A percentile compares a stretch with the other conserved stretches of the same genome.
Evolutionary conservation across 768 basidiomycete genomes (phyloP).

Genomic region (Mycena metata): DNA sequence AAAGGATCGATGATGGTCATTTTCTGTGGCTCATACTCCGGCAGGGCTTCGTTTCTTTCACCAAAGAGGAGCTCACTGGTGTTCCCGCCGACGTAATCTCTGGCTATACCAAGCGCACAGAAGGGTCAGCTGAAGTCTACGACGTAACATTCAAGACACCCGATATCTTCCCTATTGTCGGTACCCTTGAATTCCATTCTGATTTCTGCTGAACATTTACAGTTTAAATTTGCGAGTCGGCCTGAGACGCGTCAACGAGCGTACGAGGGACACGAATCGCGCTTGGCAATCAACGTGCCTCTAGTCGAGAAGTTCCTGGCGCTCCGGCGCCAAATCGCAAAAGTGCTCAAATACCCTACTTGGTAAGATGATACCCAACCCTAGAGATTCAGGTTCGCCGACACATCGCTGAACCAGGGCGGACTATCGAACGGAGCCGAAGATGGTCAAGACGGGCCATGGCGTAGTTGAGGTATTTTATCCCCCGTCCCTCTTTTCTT

Average conservation of each 20-base stretch:
- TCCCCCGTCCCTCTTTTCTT: conserved; percentile 13
- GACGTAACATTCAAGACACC: conserved; percentile 87
- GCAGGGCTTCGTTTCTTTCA: conserved; percentile 75
- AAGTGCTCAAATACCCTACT: conserved; percentile 77
- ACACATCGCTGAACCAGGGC: conserved; percentile 57
- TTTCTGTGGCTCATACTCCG: conserved; percentile 4
- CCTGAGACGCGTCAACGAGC: conserved; percentile 78
- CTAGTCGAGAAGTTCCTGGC: conserved; percentile 76
- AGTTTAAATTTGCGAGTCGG: conserved; percentile 87
- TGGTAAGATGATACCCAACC: conserved; percentile 55
- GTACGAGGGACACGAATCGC: conserved; percentile 75
- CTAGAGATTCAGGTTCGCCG: not conserved
- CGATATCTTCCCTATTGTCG: conserved; percentile 82
- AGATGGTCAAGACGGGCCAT: conserved; percentile 84
- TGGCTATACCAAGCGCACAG: conserved; percentile 78
- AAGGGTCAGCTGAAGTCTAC: conserved; percentile 70
- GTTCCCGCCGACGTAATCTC: conserved; percentile 85
- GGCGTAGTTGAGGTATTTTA: conserved; percentile 68
- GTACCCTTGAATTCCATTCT: conserved; percentile 39
- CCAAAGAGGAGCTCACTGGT: conserved; percentile 80
- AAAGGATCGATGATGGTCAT: conserved; percentile 48
- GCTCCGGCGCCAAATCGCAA: conserved; percentile 78
- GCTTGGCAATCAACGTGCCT: conserved; percentile 78
- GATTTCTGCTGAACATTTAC: conserved; percentile 5
- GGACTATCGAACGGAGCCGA: conserved; percentile 86